Base-by-base conservation (phyloP, 2,329 filamentous ascomycete genomes). In the Teratosphaeria gauchensis region DNA sequence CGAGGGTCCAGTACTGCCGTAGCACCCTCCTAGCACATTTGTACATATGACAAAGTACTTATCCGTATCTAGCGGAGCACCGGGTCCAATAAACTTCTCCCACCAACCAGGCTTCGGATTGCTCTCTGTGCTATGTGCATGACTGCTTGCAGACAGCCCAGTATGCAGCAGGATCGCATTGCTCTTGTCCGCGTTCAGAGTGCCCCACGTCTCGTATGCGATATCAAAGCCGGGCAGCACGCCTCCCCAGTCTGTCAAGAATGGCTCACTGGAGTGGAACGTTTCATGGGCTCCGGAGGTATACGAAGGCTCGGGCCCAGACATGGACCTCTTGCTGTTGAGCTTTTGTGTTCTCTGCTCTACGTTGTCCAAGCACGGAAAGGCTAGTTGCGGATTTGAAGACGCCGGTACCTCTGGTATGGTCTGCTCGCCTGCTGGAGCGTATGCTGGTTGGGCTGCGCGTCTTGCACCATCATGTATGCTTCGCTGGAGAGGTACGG, bases 61-160 rank as follows among this genome's bases (percentile, higher is more conserved):
- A 74, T 92, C 78, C 1, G 94, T 99, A 73, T 99, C 90, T 9
- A 99, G 76, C 11, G 90, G 88, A 21, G 82, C 82, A 0, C 89
- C 90, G 0, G 92, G 88, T 0, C 94, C 94, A 69, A 99, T 97
- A 72, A 99, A 99, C 73, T 88, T 92, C 75, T 99, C 94, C 94
- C 94, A 99, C 94, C 94, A 99, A 3, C 94, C 94, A 0, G 91
- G 88, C 72, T 92, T 88, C 0, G 89, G 83, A 72, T 99, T 99
- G 9, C 80, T 78, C 56, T 83, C 80, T n/a, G 92, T 97, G 59
- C 91, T 96, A 70, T 92, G 92, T 1, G 94, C 94, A 75, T 99
- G 94, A 59, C 92, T 97, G 6, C 92, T 96, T n/a, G 94, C 94
- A 0, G 92, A 96, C 4, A 99, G 81, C 8, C 94, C 94, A 0